Evolutionary conservation across 208 protist genomes (phyloP).

Genomic region (Vickermania spadyakhi): DNA sequence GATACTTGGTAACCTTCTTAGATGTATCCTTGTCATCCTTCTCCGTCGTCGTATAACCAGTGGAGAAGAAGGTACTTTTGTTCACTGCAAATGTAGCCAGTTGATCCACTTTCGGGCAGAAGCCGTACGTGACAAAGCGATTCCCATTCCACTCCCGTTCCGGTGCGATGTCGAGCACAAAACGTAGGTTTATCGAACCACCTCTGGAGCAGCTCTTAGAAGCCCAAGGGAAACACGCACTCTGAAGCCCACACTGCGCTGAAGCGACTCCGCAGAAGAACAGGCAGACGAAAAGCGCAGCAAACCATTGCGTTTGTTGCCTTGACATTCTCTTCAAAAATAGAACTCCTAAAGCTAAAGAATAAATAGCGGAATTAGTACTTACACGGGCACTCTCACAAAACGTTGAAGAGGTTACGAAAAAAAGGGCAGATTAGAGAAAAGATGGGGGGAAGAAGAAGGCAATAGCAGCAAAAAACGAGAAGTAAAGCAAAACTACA

Average conservation of each 20-base stretch:
- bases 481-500: too few species aligned
- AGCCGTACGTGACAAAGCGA: constrained; percentile 40
- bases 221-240: constrained; percentile 12
- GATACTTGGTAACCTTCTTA: constrained; percentile 11
- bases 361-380: too few species aligned
- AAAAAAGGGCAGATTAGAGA: too few species aligned
- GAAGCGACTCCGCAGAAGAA: too few species aligned
- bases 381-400: too few species aligned
- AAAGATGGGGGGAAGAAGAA: too few species aligned
- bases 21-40: constrained; percentile 1
- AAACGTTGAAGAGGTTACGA: too few species aligned
- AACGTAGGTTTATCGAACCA: constrained; percentile 56
- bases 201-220: constrained; percentile 22
- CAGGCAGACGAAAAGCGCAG: too few species aligned
- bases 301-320: too few species aligned
- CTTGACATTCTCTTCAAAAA: too few species aligned
- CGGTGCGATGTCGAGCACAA: constrained; percentile 40
- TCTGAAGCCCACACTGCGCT: constrained; percentile 9
- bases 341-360: too few species aligned
- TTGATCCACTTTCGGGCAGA: constrained; percentile 63
- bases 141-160: constrained; percentile 18
- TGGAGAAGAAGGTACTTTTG: constrained; percentile 22
- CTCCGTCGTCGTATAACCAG: constrained; percentile 14
- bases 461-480: too few species aligned
- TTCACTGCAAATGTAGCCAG: constrained; percentile 46